A percentile compares a stretch with the other conserved stretches of the same genome.
These are phyloP conservation scores for Pythium insidiosum DNA, from an alignment of 352 stramenopile species.

Conservation along the genomic window DNA sequence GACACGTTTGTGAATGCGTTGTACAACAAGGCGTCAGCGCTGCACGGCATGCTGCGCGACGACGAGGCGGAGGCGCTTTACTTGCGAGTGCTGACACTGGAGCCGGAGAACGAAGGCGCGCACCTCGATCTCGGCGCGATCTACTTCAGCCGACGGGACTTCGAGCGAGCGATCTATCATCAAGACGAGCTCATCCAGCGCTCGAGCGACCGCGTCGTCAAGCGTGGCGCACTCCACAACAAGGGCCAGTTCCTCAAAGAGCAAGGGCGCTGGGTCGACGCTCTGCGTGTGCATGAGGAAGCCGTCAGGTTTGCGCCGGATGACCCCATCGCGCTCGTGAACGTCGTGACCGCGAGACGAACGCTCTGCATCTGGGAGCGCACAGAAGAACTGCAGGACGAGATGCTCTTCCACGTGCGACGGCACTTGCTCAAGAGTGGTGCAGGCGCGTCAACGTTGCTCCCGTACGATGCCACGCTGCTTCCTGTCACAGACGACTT, in stretches of 20 bases:
- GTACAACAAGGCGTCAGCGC: constrained; percentile 66
- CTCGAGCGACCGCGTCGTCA: constrained; percentile 1
- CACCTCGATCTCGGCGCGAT: constrained; percentile 49
- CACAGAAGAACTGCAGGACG: constrained; percentile 36
- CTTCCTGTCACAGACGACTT: constrained; percentile 37
- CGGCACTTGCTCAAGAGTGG: constrained; percentile 7
- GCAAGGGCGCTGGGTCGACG: constrained; percentile 19
- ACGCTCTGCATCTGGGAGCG: constrained; percentile 53
- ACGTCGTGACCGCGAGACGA: constrained; percentile 40
- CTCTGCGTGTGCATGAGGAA: constrained; percentile 32
- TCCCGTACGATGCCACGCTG: constrained; percentile 72
- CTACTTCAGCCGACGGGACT: constrained; percentile 31
- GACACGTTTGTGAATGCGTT: constrained; percentile 35
- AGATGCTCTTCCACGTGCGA: constrained; percentile 21
- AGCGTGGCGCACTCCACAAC: constrained; percentile 49
- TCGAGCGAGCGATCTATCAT: constrained; percentile 29
- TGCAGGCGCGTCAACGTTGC: constrained; percentile 14
- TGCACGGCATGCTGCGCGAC: constrained; percentile 28
- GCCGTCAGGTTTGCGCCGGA: constrained; percentile 26
- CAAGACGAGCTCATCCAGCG: constrained; percentile 29
- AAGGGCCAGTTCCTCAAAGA: constrained; percentile 68
- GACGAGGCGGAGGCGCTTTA: constrained; percentile 29
- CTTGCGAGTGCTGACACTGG: constrained; percentile 26
- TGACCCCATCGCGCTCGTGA: constrained; percentile 29
- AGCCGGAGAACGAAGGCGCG: constrained; percentile 29